Evolutionary conservation across 257 asterid genomes (phyloP), one percentile per base, ranked within the genome.

Genomic region (Dorcoceras hygrometricum): DNA sequence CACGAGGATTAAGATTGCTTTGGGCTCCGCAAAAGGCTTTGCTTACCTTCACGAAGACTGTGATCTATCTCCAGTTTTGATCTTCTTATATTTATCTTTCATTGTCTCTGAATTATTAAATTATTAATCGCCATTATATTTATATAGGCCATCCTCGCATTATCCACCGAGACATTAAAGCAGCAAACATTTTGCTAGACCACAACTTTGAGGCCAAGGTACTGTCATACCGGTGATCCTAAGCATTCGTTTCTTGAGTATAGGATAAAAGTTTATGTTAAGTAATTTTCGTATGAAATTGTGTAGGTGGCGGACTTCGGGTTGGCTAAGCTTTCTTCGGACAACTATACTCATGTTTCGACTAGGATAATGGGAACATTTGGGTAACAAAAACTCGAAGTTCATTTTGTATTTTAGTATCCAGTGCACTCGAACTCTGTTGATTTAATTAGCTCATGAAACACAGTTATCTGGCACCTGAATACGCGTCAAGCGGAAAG

Each of bases 351-450:
- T 34, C 98, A 92, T 64, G 98, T 92, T 19, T 92, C 98, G 8
- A 92, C 98, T 26, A 87, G 98, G 39, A 89, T 92, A 46, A 92
- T 92, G 98, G 98, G 98, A 70, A 92, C 98, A 36, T 89, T 92
- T 31, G 98, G 98, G 98, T 92, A 14, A 36, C 31, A 4, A 11
- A n/a, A 63, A 34, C 10, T 14, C 28, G 23, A 8, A 3, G 14
- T 36, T 31, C 23, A 22, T 20, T 63, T n/a, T n/a, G n/a, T n/a
- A n/a, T n/a, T n/a, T n/a, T n/a, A n/a, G n/a, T n/a, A n/a, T n/a
- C n/a, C n/a, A n/a, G n/a, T n/a, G n/a, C n/a, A n/a, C n/a, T n/a
- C n/a, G n/a, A n/a, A n/a, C n/a, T n/a, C n/a, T n/a, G n/a, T n/a
- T n/a, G 46, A 36, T 22, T 58, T 69, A 20, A 46, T 43, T 0